Conservation (phyloP, 768 basidiomycete genomes). For the Serendipita sp. region DNA sequence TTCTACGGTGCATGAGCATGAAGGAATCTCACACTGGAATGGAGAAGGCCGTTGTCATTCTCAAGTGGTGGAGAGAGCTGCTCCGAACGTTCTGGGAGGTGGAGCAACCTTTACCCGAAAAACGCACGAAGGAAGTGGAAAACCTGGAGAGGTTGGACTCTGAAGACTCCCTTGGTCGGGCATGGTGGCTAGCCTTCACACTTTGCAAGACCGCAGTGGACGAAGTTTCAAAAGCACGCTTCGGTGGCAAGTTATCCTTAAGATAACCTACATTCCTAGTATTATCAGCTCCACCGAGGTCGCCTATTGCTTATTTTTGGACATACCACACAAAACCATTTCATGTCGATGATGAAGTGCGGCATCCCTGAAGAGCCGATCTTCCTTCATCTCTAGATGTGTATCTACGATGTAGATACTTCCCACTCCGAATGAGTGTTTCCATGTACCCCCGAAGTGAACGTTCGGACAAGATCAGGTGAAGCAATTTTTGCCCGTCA, state of each 20-base stretch:
- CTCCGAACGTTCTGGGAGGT: conserved; percentile 16
- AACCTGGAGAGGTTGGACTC: conserved; percentile 3
- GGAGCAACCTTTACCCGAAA: background rate
- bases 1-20: conserved; percentile 47
- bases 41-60: conserved; percentile 48
- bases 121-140: background rate
- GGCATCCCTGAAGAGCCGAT: too few relatives aligned
- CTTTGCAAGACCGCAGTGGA: conserved; percentile 54
- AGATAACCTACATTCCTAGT: conserved; percentile 21
- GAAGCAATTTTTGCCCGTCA: too few relatives aligned
- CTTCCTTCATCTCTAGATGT: too few relatives aligned
- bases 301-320: too few relatives aligned
- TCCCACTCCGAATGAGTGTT: too few relatives aligned
- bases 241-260: conserved; percentile 54
- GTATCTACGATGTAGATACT: too few relatives aligned
- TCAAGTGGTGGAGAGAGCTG: conserved; percentile 72
- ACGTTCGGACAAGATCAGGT: too few relatives aligned
- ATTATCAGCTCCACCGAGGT: too few relatives aligned
- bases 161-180: conserved; percentile 25
- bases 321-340: too few relatives aligned
- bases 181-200: conserved; percentile 72
- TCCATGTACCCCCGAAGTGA: too few relatives aligned
- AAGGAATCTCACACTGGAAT: conserved; percentile 45
- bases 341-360: too few relatives aligned
- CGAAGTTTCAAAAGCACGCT: conserved; percentile 42